Conservation (phyloP, 805 yeast species). For the Candida dendrica region DNA sequence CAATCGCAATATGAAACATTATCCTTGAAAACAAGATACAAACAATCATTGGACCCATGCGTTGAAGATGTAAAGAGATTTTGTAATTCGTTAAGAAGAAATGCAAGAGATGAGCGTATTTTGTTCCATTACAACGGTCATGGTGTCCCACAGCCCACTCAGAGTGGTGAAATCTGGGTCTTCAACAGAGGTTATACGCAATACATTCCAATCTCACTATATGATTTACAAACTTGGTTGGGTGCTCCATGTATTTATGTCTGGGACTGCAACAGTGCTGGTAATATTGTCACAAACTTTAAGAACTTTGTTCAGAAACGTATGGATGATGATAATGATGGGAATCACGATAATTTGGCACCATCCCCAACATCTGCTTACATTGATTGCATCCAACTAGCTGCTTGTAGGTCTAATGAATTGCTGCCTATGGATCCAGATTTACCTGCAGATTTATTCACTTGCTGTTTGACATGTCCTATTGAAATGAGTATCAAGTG, state of each 20-base stretch:
- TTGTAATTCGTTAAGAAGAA: conserved; percentile 80
- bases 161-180: conserved; percentile 97
- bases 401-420: conserved; percentile 86
- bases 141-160: conserved; percentile 96
- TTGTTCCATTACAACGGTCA: conserved; percentile 96
- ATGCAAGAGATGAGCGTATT: conserved; percentile 89
- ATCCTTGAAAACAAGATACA: conserved; percentile 80
- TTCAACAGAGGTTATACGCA: conserved; percentile 96
- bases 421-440: conserved; percentile 88
- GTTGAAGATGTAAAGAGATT: conserved; percentile 92
- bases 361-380: conserved; percentile 43
- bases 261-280: conserved; percentile 92
- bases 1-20: conserved; percentile 87
- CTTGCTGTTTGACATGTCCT: conserved; percentile 93
- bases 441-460: conserved; percentile 90
- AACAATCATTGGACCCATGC: conserved; percentile 87
- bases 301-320: conserved; percentile 85
- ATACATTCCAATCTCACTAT: conserved; percentile 92
- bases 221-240: conserved; percentile 92
- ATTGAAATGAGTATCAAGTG: conserved; percentile 89
- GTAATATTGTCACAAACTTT: conserved; percentile 84
- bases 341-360: conserved; percentile 33
- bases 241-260: conserved; percentile 97
- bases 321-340: conserved; percentile 75
- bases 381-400: conserved; percentile 84